Evolutionary conservation across 1,284 basidiomycete species (phyloP).

Genomic region (Porogramme epimiltina): DNA sequence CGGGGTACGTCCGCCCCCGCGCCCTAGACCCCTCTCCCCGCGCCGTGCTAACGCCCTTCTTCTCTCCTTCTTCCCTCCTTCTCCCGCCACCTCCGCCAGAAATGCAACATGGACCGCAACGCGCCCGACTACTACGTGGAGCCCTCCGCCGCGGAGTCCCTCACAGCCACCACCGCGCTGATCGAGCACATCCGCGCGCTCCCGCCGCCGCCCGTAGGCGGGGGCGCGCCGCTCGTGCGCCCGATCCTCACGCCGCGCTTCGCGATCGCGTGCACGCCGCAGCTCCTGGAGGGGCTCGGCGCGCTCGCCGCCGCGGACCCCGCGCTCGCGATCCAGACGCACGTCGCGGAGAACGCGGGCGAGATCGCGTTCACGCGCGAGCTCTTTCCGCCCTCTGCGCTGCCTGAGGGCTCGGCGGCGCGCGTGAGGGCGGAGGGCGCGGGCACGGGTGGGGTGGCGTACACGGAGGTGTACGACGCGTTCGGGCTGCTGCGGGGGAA

Average conservation of each 20-base stretch:
- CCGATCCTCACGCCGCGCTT: conserved; percentile 95
- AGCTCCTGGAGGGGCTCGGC: conserved; percentile 72
- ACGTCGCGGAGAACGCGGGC: conserved; percentile 83
- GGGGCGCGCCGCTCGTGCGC: conserved; percentile 62
- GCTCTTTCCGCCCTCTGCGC: conserved; percentile 55
- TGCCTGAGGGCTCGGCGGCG: conserved; percentile 31
- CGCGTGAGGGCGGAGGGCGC: conserved; percentile 32
- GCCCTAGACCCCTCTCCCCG: too few species aligned
- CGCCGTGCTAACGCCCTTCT: too few species aligned
- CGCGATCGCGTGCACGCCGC: conserved; percentile 86
- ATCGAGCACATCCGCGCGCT: conserved; percentile 70
- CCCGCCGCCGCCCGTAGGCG: conserved; percentile 29
- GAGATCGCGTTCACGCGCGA: conserved; percentile 74
- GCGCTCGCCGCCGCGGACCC: conserved; percentile 56
- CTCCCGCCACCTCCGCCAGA: conserved; percentile 44
- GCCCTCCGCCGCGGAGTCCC: conserved; percentile 54
- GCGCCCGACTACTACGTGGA: conserved; percentile 77
- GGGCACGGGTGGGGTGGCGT: conserved; percentile 45
- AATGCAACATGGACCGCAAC: conserved; percentile 95
- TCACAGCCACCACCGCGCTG: conserved; percentile 64
- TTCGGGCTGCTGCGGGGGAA: conserved; percentile 76
- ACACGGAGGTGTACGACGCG: conserved; percentile 83
- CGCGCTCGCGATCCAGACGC: conserved; percentile 85
- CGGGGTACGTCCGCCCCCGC: conserved; percentile 53
- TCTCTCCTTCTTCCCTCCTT: background rate